Evolutionary conservation across 1,284 basidiomycete species (phyloP).

Genomic region (Pseudozyma pruni): DNA sequence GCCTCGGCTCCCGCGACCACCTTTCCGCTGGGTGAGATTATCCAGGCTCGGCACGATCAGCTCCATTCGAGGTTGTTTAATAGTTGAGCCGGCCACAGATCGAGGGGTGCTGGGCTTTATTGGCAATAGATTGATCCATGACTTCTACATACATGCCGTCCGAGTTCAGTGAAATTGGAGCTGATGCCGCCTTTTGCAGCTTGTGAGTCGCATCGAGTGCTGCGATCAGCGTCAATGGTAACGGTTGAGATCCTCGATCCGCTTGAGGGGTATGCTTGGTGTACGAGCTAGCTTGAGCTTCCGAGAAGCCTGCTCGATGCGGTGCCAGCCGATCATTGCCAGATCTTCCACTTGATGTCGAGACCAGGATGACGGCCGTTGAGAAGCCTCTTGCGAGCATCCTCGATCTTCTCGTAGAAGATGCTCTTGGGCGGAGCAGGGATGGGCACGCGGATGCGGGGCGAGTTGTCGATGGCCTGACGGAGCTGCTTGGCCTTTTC

Average conservation of each 20-base stretch:
- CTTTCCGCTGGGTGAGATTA: slow-evolving; percentile 95
- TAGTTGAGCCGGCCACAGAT: slow-evolving; percentile 51
- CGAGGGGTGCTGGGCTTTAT: background rate
- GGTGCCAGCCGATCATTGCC: no score
- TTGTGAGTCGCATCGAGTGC: no score
- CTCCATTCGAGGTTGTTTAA: slow-evolving; percentile 98
- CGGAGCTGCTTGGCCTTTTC: slow-evolving; percentile 6
- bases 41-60: slow-evolving; percentile 88
- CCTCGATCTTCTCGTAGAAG: slow-evolving; percentile 26
- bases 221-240: no score
- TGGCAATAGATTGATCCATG: slow-evolving; percentile 4
- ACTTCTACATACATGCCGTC: slow-evolving; percentile 2
- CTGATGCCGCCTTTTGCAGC: no score
- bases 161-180: background rate
- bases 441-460: slow-evolving; percentile 18
- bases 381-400: slow-evolving; percentile 14
- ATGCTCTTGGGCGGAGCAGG: slow-evolving; percentile 23
- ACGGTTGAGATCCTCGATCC: background rate
- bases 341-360: slow-evolving; percentile 36
- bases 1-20: slow-evolving; percentile 78
- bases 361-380: slow-evolving; percentile 18
- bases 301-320: background rate
- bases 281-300: background rate
- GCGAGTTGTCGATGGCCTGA: slow-evolving; percentile 14
- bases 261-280: background rate